Evolutionary conservation across 129 eudicot genomes (phyloP).

Genomic region (Heracleum sosnowskyi): DNA sequence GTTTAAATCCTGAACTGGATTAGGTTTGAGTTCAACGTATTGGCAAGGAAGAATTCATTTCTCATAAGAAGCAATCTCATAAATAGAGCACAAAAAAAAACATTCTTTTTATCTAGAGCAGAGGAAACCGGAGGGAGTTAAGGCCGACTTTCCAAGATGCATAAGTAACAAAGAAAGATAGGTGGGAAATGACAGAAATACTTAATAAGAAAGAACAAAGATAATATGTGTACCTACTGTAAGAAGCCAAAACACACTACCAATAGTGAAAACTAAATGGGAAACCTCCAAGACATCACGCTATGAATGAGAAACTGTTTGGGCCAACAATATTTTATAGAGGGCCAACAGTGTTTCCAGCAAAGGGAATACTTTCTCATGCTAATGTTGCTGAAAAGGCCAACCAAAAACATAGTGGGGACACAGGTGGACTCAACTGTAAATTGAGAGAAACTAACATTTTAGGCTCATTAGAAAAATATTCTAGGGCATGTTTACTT

Average conservation of each 20-base stretch:
- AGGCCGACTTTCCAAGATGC: background rate
- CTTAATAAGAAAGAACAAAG: no score
- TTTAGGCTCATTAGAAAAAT: background rate
- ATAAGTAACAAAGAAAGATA: background rate
- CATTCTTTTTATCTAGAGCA: background rate
- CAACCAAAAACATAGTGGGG: background rate
- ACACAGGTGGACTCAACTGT: background rate
- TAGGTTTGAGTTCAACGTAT: background rate
- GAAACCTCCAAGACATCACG: background rate
- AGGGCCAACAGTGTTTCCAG: background rate
- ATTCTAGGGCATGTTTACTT: background rate
- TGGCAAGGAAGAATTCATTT: background rate
- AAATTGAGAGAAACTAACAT: background rate
- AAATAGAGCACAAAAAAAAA: no score
- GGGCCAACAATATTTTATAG: no score
- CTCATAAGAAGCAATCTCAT: no score
- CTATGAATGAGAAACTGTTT: background rate
- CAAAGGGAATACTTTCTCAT: background rate
- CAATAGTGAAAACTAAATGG: background rate
- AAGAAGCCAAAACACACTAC: background rate
- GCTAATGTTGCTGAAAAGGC: background rate
- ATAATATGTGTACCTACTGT: background rate
- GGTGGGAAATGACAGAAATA: background rate
- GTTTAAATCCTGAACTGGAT: background rate
- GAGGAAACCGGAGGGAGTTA: no score